A percentile compares a stretch with the other conserved stretches of the same genome.
Conservation (phyloP, 441 rosid species). For the Pelargonium australe region DNA sequence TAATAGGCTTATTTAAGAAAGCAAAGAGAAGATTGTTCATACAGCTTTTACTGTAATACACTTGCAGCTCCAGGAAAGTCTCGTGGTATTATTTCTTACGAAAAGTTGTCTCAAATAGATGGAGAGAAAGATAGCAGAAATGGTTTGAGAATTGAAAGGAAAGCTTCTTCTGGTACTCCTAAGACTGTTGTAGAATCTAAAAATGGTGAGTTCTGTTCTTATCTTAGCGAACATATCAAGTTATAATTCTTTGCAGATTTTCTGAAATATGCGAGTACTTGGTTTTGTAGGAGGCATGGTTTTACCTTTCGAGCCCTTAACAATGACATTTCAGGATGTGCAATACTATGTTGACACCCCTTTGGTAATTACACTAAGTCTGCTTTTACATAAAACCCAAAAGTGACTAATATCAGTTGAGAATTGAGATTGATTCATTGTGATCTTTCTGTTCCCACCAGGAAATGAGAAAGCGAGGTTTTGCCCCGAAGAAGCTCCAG, state of each 20-base stretch:
- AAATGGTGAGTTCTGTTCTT: conserved; percentile 15
- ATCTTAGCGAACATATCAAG: no score
- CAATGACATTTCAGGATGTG: conserved; percentile 49
- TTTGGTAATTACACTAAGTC: conserved; percentile 32
- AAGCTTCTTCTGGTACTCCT: conserved; percentile 9
- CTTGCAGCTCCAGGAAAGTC: conserved; percentile 54
- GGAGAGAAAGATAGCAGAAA: conserved; percentile 13
- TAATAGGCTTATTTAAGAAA: not conserved
- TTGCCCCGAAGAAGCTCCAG: conserved; percentile 36
- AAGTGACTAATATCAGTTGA: not conserved
- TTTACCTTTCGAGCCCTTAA: conserved; percentile 58
- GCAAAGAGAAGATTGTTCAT: not conserved
- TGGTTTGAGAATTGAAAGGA: conserved; percentile 8
- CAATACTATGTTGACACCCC: conserved; percentile 58
- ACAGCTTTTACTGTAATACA: not conserved
- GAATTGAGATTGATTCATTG: not conserved
- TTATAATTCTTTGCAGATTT: not conserved
- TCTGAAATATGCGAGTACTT: not conserved
- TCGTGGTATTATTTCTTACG: conserved; percentile 39
- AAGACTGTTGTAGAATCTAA: conserved; percentile 14
- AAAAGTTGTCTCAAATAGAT: conserved; percentile 29
- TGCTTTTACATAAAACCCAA: no score
- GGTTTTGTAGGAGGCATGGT: conserved; percentile 40
- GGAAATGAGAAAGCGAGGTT: conserved; percentile 48
- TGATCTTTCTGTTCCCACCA: conserved; percentile 11